Percentiles rank a stretch among this genome's conserved stretches.
These are phyloP conservation scores for Anisogramma anomala DNA, from an alignment of 2,329 filamentous ascomycete species.

Conservation along the genomic window DNA sequence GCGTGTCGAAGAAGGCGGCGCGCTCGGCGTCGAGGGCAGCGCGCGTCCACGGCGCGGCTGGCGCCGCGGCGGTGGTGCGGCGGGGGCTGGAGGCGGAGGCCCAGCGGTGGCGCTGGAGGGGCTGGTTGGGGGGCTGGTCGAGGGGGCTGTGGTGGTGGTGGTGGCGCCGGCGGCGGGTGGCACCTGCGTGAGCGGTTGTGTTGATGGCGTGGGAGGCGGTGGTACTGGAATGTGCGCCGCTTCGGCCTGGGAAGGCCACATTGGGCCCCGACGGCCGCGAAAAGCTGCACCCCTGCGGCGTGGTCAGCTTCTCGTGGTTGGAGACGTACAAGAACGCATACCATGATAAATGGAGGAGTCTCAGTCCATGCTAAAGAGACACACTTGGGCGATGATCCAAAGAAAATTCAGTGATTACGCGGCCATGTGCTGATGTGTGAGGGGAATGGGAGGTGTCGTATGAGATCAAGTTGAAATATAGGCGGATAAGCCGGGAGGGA, in stretches of 20 bases:
- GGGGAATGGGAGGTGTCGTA: too few relatives aligned
- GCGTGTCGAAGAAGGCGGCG: slow-evolving; percentile 78
- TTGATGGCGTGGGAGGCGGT: slow-evolving; percentile 45
- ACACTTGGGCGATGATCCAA: too few relatives aligned
- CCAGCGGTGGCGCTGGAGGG: slow-evolving; percentile 57
- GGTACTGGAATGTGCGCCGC: slow-evolving; percentile 26
- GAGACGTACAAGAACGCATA: too few relatives aligned
- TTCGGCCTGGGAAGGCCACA: slow-evolving; percentile 41
- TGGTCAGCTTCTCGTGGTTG: too few relatives aligned
- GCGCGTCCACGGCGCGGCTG: slow-evolving; percentile 57
- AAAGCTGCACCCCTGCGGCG: slow-evolving; percentile 51
- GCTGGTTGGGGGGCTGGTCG: slow-evolving; percentile 57
- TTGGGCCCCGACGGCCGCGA: slow-evolving; percentile 40
- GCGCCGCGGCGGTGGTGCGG: slow-evolving; percentile 56
- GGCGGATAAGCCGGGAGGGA: too few relatives aligned
- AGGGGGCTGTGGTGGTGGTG: slow-evolving; percentile 31
- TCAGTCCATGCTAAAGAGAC: too few relatives aligned
- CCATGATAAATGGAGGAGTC: too few relatives aligned
- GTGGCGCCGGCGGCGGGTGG: slow-evolving; percentile 15
- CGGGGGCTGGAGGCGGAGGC: slow-evolving; percentile 44
- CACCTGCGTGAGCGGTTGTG: slow-evolving; percentile 17
- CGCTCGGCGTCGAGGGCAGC: slow-evolving; percentile 58
- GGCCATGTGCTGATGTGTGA: too few relatives aligned
- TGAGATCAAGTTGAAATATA: too few relatives aligned
- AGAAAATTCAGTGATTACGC: too few relatives aligned